Evolutionary conservation across 1,139 yeast species (phyloP), one percentile per base, ranked within the genome.

Genomic region (Geotrichum europaeum): DNA sequence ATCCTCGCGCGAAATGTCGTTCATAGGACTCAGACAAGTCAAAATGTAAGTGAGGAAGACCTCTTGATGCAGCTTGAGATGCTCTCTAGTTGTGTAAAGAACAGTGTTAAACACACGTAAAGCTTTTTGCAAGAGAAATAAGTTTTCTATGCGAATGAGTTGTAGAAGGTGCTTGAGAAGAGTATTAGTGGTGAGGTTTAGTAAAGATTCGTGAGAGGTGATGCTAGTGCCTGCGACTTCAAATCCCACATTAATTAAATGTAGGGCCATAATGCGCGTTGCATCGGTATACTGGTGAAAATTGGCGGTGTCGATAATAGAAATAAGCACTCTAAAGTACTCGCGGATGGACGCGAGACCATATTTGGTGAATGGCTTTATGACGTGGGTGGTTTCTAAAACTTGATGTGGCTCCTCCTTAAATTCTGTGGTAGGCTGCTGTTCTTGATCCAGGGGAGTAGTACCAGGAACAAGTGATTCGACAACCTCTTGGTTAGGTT

Each of bases 221-320:
- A 94, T 79, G 50, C 81, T 82, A 53, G 77, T 74, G 2, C 97
- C 97, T 6, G 94, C 79, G 10, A 90, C 86, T 72, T 94, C 98
- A 60, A 94, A 80, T 1, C 96, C 89, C 0, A 87, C 85, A 59
- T 85, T 86, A 50, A 95, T 79, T 54, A 94, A 80, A 53, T 85
- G 81, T 45, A 95, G 76, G 0, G 97, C 95, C 76, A 94, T 85
- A 15, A 89, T 86, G 60, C 96, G 81, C 0, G 97, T 87, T 45
- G 90, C 81, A 70, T 92, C 97, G 67, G 95, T 89, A 68, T 90
- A 95, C 69, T 88, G 94, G 67, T 84, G 84, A 69, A 87, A 89
- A 67, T 89, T 88, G 22, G 86, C 84, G 0, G 97, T 96, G 12
- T 95, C 85, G 51, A 92, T 81, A 74, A 92, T 84, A 3, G 96